A percentile compares a stretch with the other conserved stretches of the same genome.
Conservation (phyloP, 768 basidiomycete genomes). For the Candolleomyces aberdarensis region DNA sequence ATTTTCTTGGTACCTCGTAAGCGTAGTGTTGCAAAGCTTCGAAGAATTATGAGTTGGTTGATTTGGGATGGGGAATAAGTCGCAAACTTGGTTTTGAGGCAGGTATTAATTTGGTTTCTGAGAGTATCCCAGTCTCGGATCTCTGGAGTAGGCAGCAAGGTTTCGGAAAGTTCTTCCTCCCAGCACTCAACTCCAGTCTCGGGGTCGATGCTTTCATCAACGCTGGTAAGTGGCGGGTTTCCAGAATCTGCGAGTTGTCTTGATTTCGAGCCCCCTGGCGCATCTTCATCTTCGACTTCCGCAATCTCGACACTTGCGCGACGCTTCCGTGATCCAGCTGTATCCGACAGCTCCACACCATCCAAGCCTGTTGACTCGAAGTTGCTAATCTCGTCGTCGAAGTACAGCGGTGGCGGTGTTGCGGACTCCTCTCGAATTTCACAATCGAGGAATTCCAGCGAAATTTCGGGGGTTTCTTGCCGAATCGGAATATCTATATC, state of each 20-base stretch:
- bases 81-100: constrained; percentile 20
- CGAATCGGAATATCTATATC: too few species aligned
- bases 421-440: too few species aligned
- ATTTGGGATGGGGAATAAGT: constrained; percentile 19
- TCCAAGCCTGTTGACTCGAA: too few species aligned
- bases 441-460: too few species aligned
- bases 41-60: constrained; percentile 29
- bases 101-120: constrained; percentile 20
- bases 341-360: too few species aligned
- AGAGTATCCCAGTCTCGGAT: constrained; percentile 19
- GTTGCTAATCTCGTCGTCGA: too few species aligned
- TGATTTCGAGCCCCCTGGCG: too few species aligned
- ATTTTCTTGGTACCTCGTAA: constrained; percentile 26
- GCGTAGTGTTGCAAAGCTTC: constrained; percentile 29
- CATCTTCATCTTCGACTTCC: neutral
- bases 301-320: neutral
- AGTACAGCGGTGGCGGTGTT: too few species aligned
- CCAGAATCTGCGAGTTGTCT: too few species aligned
- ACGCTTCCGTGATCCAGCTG: neutral
- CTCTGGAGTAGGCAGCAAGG: neutral
- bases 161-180: neutral
- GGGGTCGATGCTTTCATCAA: too few species aligned
- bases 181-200: neutral
- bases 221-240: too few species aligned
- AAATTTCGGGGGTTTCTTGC: too few species aligned